Base-by-base conservation (phyloP, 371 early-diverging fungal species). In the Blastocladiella emersonii region DNA sequence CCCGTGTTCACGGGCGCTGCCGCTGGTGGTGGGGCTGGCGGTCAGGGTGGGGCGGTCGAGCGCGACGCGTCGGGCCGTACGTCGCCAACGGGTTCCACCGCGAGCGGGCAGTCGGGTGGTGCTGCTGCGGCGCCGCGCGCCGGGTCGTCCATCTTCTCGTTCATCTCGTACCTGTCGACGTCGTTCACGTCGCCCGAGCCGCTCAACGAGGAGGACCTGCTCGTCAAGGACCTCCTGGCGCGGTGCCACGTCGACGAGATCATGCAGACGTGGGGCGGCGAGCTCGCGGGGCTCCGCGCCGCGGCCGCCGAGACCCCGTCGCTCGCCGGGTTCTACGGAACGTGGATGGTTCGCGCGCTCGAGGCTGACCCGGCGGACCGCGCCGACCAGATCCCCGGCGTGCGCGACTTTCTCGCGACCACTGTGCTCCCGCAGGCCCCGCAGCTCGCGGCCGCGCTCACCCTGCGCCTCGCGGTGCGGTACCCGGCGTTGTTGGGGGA, bases 81-180 rank as follows among this genome's bases (percentile, higher is more conserved):
- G n/a, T n/a, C n/a, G n/a, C n/a, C n/a, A n/a, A 36, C 57, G 36
- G 32, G 32, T 12, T 7, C 8, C 13, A 30, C 57, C 3, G n/a
- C n/a, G n/a, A n/a, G n/a, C n/a, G n/a, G n/a, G n/a, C n/a, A n/a
- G n/a, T n/a, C n/a, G n/a, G n/a, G n/a, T n/a, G n/a, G n/a, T n/a
- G n/a, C n/a, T n/a, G n/a, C n/a, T n/a, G n/a, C n/a, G n/a, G n/a
- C n/a, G n/a, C 34, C 34, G 34, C 60, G 60, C 44, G 60, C 60
- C 25, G 34, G 35, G 30, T 41, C 37, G 27, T 59, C 60, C 30
- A 27, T 59, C 15, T 59, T 59, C 30, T 59, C 60, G 15, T 59
- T 59, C 44, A 27, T 59, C 30, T 41, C 41, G 39, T 59, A 59
- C 44, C 25, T 59, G 41, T 59, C 60, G 27, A 59, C 60, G 43